These are phyloP conservation scores for Monilinia laxa DNA, from an alignment of 2,329 filamentous ascomycete species.

Conservation along the genomic window DNA sequence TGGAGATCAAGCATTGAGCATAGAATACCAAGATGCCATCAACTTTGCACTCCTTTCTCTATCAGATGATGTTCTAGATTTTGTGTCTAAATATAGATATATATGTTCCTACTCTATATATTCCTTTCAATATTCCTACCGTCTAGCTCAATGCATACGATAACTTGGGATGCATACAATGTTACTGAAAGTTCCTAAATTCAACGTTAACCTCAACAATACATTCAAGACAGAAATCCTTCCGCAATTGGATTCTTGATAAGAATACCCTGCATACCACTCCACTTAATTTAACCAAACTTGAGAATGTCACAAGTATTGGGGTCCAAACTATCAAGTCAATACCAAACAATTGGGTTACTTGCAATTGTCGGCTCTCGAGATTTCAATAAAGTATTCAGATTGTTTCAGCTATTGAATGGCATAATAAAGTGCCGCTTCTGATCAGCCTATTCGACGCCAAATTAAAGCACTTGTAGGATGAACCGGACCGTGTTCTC, in stretches of 20 bases:
- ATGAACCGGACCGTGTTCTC: neutral
- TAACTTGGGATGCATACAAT: neutral
- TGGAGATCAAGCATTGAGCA: neutral
- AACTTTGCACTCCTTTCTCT: neutral
- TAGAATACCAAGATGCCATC: neutral
- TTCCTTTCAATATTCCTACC: constrained; percentile 14
- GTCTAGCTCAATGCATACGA: neutral
- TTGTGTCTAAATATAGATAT: constrained; percentile 9
- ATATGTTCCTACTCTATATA: neutral
- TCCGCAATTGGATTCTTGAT: neutral
- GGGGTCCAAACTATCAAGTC: neutral
- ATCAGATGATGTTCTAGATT: neutral
- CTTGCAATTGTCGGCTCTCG: neutral
- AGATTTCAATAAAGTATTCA: neutral
- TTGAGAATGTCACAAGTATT: neutral
- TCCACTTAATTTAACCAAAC: neutral
- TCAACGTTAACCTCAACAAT: neutral
- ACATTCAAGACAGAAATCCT: neutral
- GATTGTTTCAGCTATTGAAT: neutral
- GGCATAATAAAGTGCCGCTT: neutral
- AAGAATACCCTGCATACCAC: neutral
- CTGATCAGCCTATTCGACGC: neutral
- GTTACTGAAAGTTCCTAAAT: neutral
- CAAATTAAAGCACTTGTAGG: neutral
- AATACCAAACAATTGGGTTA: neutral